Percentiles rank a stretch among this genome's conserved stretches.
phyloP scores from a whole-genome alignment of 768 basidiomycete species.

The Podaxis sp. region DNA sequence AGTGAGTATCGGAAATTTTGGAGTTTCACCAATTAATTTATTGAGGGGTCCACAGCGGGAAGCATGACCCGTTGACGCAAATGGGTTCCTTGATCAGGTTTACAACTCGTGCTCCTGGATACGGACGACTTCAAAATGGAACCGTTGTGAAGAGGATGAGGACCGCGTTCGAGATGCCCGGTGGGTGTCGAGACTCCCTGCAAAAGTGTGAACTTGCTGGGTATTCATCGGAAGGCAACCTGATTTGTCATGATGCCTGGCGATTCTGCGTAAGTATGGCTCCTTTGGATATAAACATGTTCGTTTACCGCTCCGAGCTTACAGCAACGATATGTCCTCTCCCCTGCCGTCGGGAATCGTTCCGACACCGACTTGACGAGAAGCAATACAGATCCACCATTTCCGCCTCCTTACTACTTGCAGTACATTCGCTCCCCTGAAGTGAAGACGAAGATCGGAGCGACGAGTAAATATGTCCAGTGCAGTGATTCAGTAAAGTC shows the following conservation, averaged over 20 bases:
- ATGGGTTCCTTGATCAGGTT: conserved; percentile 5
- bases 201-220: neutral
- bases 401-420: neutral
- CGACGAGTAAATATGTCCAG: neutral
- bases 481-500: neutral
- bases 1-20: neutral
- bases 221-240: neutral
- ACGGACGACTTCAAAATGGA: conserved; percentile 4
- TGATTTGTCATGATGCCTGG: neutral
- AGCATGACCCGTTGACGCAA: conserved; percentile 2
- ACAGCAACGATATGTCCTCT: neutral
- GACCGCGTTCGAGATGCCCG: neutral
- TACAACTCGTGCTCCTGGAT: neutral
- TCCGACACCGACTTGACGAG: neutral
- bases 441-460: conserved; percentile 6
- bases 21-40: too few relatives aligned
- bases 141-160: conserved; percentile 1
- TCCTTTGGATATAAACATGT: neutral
- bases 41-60: neutral
- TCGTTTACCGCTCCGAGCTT: neutral
- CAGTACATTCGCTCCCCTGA: neutral
- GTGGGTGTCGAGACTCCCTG: neutral
- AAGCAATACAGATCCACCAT: neutral
- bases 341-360: neutral
- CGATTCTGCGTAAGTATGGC: neutral